A percentile compares a stretch with the other conserved stretches of the same genome.
phyloP scores from a whole-genome alignment of 2,329 filamentous ascomycete species.

The Berkeleyomyces basicola region DNA sequence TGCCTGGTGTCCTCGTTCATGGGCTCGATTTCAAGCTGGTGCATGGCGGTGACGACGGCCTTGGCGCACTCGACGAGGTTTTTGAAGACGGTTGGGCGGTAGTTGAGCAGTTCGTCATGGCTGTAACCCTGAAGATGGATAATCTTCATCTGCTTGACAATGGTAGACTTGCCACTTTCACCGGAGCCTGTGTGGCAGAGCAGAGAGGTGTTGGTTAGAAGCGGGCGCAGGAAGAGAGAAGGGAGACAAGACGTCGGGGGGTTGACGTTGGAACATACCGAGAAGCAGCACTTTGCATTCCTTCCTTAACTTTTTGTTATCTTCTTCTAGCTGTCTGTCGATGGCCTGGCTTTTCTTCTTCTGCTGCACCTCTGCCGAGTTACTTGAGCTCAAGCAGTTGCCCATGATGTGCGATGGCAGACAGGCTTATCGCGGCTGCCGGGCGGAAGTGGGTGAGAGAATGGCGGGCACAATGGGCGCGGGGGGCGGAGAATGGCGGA shows the following conservation, averaged over 20 bases:
- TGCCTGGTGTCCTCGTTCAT: constrained; percentile 53
- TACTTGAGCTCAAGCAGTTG: constrained; percentile 76
- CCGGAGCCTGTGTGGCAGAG: constrained; percentile 56
- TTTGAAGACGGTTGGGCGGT: constrained; percentile 94
- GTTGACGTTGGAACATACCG: constrained; percentile 42
- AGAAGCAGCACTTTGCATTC: constrained; percentile 98
- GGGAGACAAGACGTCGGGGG: neutral
- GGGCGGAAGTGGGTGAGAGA: neutral
- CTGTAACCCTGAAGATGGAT: constrained; percentile 98
- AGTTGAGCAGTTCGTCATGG: constrained; percentile 81
- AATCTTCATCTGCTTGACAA: constrained; percentile 99
- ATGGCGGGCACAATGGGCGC: neutral
- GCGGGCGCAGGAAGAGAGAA: neutral
- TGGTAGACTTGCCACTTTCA: constrained; percentile 97
- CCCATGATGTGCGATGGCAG: constrained; percentile 47
- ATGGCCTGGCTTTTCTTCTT: constrained; percentile 96
- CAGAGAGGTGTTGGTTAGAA: neutral
- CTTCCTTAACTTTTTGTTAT: constrained; percentile 76
- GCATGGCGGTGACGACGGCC: constrained; percentile 78
- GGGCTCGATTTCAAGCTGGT: constrained; percentile 75
- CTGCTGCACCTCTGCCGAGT: constrained; percentile 65
- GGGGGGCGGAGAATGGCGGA: neutral
- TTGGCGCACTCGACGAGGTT: constrained; percentile 96
- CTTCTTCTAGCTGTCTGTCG: constrained; percentile 83
- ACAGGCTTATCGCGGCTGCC: neutral